Evolutionary conservation across 1,139 yeast genomes (phyloP).

Genomic region (Schizosaccharomyces versatilis): DNA sequence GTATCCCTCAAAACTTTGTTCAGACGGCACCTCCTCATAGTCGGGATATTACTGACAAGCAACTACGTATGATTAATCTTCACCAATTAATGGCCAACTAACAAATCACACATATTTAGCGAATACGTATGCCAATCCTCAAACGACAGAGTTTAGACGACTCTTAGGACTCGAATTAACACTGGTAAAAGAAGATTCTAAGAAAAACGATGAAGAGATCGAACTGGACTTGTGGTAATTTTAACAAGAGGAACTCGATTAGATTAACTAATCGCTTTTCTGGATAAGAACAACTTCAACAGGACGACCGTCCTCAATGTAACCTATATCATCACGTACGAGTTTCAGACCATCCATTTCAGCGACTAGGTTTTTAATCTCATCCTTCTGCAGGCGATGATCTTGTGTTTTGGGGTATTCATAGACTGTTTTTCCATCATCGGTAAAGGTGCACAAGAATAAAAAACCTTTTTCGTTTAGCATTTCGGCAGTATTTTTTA

Average conservation of each 20-base stretch:
- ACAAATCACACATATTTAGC: neutral
- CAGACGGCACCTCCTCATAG: constrained; percentile 10
- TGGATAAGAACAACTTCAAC: neutral
- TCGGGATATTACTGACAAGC: neutral
- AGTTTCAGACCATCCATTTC: no score
- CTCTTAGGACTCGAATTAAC: neutral
- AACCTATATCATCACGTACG: neutral
- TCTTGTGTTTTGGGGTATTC: neutral
- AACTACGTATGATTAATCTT: neutral
- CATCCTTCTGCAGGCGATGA: neutral
- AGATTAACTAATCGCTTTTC: neutral
- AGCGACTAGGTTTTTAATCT: neutral
- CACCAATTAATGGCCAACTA: neutral
- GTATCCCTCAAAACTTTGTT: constrained; percentile 15
- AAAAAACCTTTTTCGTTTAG: neutral
- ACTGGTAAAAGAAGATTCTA: no score
- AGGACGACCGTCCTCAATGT: neutral
- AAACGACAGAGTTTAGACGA: neutral
- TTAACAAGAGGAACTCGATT: neutral
- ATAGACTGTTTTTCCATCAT: neutral
- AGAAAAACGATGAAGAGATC: no score
- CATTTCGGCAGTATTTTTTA: neutral
- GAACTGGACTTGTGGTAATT: neutral
- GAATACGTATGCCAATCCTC: neutral
- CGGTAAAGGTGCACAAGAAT: neutral